Conservation (phyloP, 1,139 yeast genomes). For the Sporopachydermia cereana region DNA sequence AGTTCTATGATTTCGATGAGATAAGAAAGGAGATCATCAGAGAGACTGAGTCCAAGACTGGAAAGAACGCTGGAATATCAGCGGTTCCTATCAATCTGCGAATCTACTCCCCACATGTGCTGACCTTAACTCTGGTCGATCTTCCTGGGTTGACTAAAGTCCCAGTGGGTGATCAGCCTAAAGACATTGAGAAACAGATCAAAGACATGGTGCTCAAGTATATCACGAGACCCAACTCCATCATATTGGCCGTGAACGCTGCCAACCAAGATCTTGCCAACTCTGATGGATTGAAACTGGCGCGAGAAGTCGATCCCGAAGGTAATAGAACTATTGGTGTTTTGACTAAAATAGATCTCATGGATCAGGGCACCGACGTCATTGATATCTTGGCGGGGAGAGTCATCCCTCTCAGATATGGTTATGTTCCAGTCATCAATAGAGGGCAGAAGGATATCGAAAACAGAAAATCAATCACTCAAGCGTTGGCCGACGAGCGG, state of each 20-base stretch:
- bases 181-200: constrained; percentile 71
- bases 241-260: constrained; percentile 68
- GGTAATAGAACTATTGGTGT: constrained; percentile 80
- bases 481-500: constrained; percentile 60
- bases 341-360: constrained; percentile 69
- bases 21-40: constrained; percentile 65
- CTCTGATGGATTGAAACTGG: constrained; percentile 71
- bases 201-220: constrained; percentile 73
- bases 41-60: constrained; percentile 75
- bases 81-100: constrained; percentile 72
- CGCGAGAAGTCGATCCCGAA: constrained; percentile 80
- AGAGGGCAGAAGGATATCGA: constrained; percentile 83
- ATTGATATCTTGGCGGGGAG: constrained; percentile 77
- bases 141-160: constrained; percentile 80
- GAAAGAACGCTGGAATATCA: constrained; percentile 68
- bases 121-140: constrained; percentile 73
- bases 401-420: constrained; percentile 72
- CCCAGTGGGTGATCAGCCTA: constrained; percentile 87
- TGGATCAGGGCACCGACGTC: constrained; percentile 83
- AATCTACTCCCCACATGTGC: constrained; percentile 76
- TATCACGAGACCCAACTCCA: constrained; percentile 74
- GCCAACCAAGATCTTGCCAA: constrained; percentile 80
- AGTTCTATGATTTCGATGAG: constrained; percentile 64
- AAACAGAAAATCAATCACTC: constrained; percentile 60
- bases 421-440: constrained; percentile 76